phyloP scores from a whole-genome alignment of 768 basidiomycete species.

The Rhizopogon roseolus region DNA sequence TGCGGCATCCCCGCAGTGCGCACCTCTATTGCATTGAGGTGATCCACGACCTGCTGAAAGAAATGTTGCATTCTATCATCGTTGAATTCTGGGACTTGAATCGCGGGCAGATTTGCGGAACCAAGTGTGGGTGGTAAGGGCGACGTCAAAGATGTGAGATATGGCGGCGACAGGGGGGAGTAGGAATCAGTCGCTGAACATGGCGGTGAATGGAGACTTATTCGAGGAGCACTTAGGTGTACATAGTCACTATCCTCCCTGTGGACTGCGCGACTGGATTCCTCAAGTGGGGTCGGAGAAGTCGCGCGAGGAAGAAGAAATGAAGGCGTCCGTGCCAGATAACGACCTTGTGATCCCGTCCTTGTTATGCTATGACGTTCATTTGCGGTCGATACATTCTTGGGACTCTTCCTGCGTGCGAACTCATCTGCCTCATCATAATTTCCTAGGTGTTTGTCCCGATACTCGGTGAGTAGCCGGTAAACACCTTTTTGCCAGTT shows the following conservation, averaged over 20 bases:
- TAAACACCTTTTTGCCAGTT: constrained; percentile 98
- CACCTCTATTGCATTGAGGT: constrained; percentile 69
- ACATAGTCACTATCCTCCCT: constrained; percentile 12
- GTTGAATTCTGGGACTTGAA: constrained; percentile 65
- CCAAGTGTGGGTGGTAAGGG: constrained; percentile 29
- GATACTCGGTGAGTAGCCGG: constrained; percentile 81
- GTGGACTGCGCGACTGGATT: constrained; percentile 31
- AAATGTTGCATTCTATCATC: constrained; percentile 79
- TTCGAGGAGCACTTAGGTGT: constrained; percentile 15
- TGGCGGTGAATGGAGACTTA: constrained; percentile 21
- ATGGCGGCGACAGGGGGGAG: constrained; percentile 18
- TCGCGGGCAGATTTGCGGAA: constrained; percentile 31
- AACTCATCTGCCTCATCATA: constrained; percentile 67
- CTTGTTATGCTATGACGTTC: constrained; percentile 14
- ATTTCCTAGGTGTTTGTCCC: constrained; percentile 66
- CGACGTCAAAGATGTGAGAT: constrained; percentile 20
- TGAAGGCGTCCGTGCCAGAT: constrained; percentile 26
- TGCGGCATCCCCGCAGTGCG: constrained; percentile 31
- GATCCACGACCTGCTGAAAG: constrained; percentile 80
- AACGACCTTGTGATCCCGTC: constrained; percentile 19
- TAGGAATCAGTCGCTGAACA: constrained; percentile 10
- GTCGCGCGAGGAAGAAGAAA: constrained; percentile 48
- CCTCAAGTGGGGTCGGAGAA: constrained; percentile 58
- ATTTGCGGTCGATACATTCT: constrained; percentile 28
- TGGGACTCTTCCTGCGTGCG: constrained; percentile 30